A percentile compares a stretch with the other conserved stretches of the same genome.
Evolutionary conservation across 129 eudicot genomes (phyloP).

Genomic region (Flaveria linearis): DNA sequence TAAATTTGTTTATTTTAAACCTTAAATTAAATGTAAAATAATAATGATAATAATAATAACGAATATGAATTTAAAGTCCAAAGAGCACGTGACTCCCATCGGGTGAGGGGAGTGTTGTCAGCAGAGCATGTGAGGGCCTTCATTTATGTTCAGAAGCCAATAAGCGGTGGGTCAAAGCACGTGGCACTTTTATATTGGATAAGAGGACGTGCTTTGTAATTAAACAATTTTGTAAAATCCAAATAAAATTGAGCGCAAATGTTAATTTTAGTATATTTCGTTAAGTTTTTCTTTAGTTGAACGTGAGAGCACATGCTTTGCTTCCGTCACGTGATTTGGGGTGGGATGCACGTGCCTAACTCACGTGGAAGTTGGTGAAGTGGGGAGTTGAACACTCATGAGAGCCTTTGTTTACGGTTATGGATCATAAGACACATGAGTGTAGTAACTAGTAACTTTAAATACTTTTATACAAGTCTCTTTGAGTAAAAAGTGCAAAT

Average conservation of each 20-base stretch:
- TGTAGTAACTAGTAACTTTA: neutral
- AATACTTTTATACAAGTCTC: neutral
- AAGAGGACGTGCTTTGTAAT: conserved; percentile 19
- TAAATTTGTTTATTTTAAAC: too few relatives aligned
- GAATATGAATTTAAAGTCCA: conserved; percentile 33
- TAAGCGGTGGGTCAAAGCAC: conserved; percentile 41
- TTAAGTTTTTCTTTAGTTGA: conserved; percentile 31
- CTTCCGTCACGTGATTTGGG: conserved; percentile 41
- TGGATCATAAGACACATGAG: neutral
- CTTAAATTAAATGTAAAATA: too few relatives aligned
- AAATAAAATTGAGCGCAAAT: conserved; percentile 19
- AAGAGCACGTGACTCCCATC: conserved; percentile 39
- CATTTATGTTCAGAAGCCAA: conserved; percentile 36
- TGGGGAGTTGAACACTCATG: conserved; percentile 18
- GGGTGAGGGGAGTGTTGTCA: conserved; percentile 44
- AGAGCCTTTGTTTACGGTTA: conserved; percentile 14
- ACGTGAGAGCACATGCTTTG: conserved; percentile 44
- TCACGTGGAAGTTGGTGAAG: conserved; percentile 48
- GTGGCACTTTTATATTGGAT: conserved; percentile 4
- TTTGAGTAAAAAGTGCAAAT: neutral
- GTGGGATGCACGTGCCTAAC: conserved; percentile 38
- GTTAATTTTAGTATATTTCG: conserved; percentile 14
- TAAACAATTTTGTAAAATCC: neutral
- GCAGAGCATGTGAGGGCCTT: conserved; percentile 36
- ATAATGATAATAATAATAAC: too few relatives aligned